Evolutionary conservation across 768 basidiomycete species (phyloP), one percentile per base, ranked within the genome.

Genomic region (Obba rivulosa): DNA sequence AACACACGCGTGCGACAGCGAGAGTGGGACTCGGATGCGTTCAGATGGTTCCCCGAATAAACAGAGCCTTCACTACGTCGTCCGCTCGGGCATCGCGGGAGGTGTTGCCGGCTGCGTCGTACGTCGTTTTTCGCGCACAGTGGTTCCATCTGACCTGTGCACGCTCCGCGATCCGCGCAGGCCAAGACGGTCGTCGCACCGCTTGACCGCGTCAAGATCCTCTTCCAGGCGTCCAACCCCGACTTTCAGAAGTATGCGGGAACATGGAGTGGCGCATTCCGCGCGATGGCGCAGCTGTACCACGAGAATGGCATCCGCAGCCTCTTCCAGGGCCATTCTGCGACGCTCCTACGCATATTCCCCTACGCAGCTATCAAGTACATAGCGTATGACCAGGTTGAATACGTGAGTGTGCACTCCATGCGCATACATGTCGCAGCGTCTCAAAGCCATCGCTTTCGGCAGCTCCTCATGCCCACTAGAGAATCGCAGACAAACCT

Each of bases 351-450:
- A 41, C 83, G 96, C 49, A 86, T 97, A 59, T 95, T 96, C 65
- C 96, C 96, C 8, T 97, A 98, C 61, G 96, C 96, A 23, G 91
- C 85, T 51, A 88, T 98, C 67, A 96, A 94, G 66, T 99, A 92
- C 62, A 92, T 97, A 85, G 81, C 88, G 3, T 99, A 97, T 63
- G 95, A 97, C 66, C 81, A 89, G 63, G 71, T 88, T 48, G 87
- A 90, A 67, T 62, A 79, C 53, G 91, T 94, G 56, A 60, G 75
- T 68, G 18, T 44, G 34, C 18, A 20, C 22, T 35, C 44, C 3
- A 25, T 21, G 1, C 11, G 20, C 49, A 50, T n/a, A 41, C 18
- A 2, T 40, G 11, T 45, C 9, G 9, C 43, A 1, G 28, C 23
- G 5, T 7, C 22, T n/a, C n/a, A 22, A 17, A 11, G 8, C 40